Percentiles rank a stretch among this genome's conserved stretches.
phyloP scores from a whole-genome alignment of 306 rosid species.

The Albizia julibrissin region DNA sequence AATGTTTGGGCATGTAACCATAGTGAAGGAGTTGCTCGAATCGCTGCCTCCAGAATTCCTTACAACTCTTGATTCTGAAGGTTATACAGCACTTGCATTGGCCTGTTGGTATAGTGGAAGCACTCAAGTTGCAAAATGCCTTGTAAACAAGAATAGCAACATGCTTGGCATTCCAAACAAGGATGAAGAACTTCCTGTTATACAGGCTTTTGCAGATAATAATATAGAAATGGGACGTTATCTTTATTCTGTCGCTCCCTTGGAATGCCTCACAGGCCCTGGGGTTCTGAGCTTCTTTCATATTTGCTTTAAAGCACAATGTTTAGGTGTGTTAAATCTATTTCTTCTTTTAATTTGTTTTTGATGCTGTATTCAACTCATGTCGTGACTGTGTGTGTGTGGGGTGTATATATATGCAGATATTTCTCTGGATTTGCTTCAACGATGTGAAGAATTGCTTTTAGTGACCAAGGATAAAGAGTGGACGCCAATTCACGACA shows the following conservation, averaged over 20 bases:
- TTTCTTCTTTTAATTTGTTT: too few relatives aligned
- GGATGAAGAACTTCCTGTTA: not conserved
- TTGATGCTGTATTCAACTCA: too few relatives aligned
- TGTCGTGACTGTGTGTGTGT: too few relatives aligned
- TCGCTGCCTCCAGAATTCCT: not conserved
- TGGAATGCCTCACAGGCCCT: not conserved
- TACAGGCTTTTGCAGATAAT: rapidly evolving
- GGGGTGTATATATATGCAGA: not conserved
- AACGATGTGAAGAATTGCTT: not conserved
- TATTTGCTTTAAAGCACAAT: rapidly evolving
- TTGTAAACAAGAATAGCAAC: not conserved
- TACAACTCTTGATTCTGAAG: not conserved
- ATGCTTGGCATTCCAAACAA: not conserved
- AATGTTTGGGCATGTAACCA: not conserved
- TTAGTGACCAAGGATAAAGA: rapidly evolving
- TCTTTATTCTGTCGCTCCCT: not conserved
- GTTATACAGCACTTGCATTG: not conserved
- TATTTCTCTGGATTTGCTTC: not conserved
- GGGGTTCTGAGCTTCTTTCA: rapidly evolving
- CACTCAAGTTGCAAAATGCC: not conserved
- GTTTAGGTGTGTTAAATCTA: not conserved
- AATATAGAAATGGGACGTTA: not conserved
- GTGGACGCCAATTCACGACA: not conserved
- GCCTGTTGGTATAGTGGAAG: not conserved
- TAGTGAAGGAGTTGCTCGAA: not conserved